Conservation (phyloP, 768 basidiomycete genomes). For the Suillus lakei region DNA sequence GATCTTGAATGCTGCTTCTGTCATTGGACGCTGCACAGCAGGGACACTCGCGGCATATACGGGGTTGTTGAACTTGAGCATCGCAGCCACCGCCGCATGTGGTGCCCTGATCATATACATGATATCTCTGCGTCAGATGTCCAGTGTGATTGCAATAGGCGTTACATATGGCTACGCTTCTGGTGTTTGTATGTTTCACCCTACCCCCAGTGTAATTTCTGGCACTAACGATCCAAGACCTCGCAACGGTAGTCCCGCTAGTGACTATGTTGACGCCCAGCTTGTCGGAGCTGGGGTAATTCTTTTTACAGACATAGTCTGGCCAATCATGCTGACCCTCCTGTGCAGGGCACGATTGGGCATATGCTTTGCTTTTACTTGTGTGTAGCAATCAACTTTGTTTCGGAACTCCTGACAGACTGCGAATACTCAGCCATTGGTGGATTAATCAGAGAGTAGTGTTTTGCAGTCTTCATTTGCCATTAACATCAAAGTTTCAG, state of each 20-base stretch:
- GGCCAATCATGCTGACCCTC: neutral
- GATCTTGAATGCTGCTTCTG: constrained; percentile 54
- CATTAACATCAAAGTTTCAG: constrained; percentile 42
- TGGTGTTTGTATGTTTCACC: constrained; percentile 43
- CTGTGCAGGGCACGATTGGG: constrained; percentile 43
- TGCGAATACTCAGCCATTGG: constrained; percentile 23
- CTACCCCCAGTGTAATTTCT: neutral
- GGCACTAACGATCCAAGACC: constrained; percentile 28
- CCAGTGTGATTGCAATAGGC: constrained; percentile 46
- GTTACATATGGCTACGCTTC: constrained; percentile 54
- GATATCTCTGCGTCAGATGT: constrained; percentile 43
- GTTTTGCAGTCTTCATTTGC: neutral
- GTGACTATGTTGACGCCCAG: constrained; percentile 48
- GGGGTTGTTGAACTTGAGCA: constrained; percentile 50
- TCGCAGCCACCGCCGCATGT: constrained; percentile 37
- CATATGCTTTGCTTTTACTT: constrained; percentile 50
- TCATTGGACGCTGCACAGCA: constrained; percentile 52
- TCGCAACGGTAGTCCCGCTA: constrained; percentile 47
- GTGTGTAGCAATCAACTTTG: constrained; percentile 24
- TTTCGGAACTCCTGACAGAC: too few relatives aligned
- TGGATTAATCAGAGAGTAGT: constrained; percentile 21
- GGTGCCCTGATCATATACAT: constrained; percentile 49
- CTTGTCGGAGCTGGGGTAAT: constrained; percentile 57
- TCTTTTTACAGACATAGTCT: too few relatives aligned
- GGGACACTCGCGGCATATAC: constrained; percentile 41